phyloP scores from a whole-genome alignment of 768 basidiomycete species.

The Boletus barrowsii region DNA sequence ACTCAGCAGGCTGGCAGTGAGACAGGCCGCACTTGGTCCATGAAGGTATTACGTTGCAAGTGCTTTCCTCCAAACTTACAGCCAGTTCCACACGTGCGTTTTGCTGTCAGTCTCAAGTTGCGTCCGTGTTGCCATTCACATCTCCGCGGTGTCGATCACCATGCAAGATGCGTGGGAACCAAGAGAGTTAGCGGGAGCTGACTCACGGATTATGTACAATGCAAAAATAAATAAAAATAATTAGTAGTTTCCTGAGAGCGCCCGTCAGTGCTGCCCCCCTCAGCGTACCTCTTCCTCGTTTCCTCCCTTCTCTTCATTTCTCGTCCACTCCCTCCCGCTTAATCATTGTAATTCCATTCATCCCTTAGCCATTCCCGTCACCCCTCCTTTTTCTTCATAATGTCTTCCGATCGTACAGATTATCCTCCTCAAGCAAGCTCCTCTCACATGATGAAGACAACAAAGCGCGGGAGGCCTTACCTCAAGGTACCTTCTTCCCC shows the following conservation, averaged over 20 bases:
- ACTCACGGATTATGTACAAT: background rate
- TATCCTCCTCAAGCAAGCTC: constrained; percentile 54
- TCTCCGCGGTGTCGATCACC: too few relatives aligned
- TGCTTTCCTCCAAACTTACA: too few relatives aligned
- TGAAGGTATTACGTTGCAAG: too few relatives aligned
- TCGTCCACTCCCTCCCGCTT: constrained; percentile 15
- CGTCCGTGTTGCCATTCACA: too few relatives aligned
- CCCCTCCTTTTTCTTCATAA: constrained; percentile 27
- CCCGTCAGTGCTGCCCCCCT: constrained; percentile 14
- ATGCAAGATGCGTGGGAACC: too few relatives aligned
- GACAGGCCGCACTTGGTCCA: too few relatives aligned
- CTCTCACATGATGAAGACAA: constrained; percentile 98
- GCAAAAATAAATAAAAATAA: constrained; percentile 16
- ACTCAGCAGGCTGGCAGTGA: too few relatives aligned
- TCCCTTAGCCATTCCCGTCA: constrained; percentile 5
- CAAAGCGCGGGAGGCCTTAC: constrained; percentile 91
- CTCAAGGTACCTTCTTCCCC: constrained; percentile 61
- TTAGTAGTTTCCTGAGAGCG: constrained; percentile 18
- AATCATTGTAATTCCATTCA: constrained; percentile 25
- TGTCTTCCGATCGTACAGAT: constrained; percentile 41
- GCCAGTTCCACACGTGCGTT: too few relatives aligned
- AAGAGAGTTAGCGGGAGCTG: too few relatives aligned
- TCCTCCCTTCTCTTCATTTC: constrained; percentile 33
- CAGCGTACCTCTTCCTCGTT: constrained; percentile 28
- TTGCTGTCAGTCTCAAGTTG: too few relatives aligned